phyloP scores from a whole-genome alignment of 2,329 filamentous ascomycete genomes.

The Coleophoma cylindrospora region DNA sequence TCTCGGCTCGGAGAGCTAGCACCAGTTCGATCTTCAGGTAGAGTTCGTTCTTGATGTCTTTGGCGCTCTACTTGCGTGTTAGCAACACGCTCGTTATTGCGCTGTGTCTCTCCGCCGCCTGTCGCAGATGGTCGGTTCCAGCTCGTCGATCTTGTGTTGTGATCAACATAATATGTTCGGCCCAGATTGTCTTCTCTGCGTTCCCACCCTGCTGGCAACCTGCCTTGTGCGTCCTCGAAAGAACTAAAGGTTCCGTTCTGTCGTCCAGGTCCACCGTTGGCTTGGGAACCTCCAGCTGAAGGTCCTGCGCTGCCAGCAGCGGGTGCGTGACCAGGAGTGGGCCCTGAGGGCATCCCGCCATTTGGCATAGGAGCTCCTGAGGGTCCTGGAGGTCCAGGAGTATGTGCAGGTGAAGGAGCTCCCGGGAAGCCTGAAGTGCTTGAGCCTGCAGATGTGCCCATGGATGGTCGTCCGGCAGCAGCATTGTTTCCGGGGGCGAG shows the following conservation, averaged over 20 bases:
- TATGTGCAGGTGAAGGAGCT: conserved; percentile 31
- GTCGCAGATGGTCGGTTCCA: conserved; percentile 87
- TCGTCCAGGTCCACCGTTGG: conserved; percentile 17
- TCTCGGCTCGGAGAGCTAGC: conserved; percentile 81
- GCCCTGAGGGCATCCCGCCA: conserved; percentile 20
- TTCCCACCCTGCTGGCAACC: conserved; percentile 91
- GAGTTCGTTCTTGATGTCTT: conserved; percentile 89
- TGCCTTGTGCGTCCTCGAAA: conserved; percentile 93
- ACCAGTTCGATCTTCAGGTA: conserved; percentile 92
- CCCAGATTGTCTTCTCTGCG: conserved; percentile 91
- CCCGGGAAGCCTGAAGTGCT: conserved; percentile 17
- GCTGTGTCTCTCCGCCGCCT: conserved; percentile 70
- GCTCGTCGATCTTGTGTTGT: conserved; percentile 93
- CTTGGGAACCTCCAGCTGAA: conserved; percentile 11
- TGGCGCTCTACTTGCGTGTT: conserved; percentile 90
- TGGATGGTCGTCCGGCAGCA: conserved; percentile 24
- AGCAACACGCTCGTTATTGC: conserved; percentile 71
- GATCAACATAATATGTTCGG: conserved; percentile 96
- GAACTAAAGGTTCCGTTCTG: conserved; percentile 65
- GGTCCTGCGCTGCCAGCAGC: conserved; percentile 25
- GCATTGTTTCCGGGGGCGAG: conserved; percentile 17
- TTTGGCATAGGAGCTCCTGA: conserved; percentile 22
- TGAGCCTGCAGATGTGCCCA: conserved; percentile 26
- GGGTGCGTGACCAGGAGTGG: conserved; percentile 27
- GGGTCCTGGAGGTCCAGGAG: conserved; percentile 13